phyloP scores from a whole-genome alignment of 2,329 filamentous ascomycete species.

The Colletotrichum karsti region DNA sequence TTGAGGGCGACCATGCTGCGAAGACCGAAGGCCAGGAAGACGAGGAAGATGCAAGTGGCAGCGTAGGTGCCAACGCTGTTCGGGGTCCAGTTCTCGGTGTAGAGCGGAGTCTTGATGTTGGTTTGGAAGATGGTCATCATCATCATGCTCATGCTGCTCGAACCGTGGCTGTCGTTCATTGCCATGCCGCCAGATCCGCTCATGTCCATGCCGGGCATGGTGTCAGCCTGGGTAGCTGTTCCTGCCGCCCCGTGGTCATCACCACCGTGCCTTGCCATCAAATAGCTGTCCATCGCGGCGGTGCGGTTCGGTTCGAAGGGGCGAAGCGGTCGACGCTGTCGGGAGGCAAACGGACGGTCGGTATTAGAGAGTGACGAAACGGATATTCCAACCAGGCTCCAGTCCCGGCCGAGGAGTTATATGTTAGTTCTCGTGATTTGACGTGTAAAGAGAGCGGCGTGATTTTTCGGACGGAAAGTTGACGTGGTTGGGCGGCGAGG shows the following conservation, averaged over 20 bases:
- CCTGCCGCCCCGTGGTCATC: conserved; percentile 9
- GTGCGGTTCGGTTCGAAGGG: background rate
- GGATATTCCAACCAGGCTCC: conserved; percentile 17
- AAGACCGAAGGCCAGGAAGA: conserved; percentile 75
- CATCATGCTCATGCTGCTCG: conserved; percentile 27
- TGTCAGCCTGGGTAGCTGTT: conserved; percentile 3
- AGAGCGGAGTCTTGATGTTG: conserved; percentile 57
- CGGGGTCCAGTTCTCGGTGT: conserved; percentile 78
- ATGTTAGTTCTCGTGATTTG: background rate
- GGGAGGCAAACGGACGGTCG: background rate
- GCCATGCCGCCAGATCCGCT: conserved; percentile 16
- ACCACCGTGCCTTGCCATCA: conserved; percentile 21
- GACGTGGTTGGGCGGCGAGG: background rate
- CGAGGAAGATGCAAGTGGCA: conserved; percentile 90
- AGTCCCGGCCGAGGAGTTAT: conserved; percentile 13
- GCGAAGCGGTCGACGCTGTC: conserved; percentile 6
- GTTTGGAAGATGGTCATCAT: conserved; percentile 71
- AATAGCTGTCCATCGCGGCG: conserved; percentile 14
- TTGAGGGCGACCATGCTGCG: conserved; percentile 79
- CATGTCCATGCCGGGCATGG: conserved; percentile 27
- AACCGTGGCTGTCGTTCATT: conserved; percentile 10
- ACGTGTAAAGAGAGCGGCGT: background rate
- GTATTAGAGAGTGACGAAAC: background rate
- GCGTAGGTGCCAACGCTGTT: conserved; percentile 76
- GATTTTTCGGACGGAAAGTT: background rate